Evolutionary conservation across 2,329 filamentous ascomycete genomes (phyloP), one percentile per base, ranked within the genome.

Genomic region (Dothistroma septosporum): DNA sequence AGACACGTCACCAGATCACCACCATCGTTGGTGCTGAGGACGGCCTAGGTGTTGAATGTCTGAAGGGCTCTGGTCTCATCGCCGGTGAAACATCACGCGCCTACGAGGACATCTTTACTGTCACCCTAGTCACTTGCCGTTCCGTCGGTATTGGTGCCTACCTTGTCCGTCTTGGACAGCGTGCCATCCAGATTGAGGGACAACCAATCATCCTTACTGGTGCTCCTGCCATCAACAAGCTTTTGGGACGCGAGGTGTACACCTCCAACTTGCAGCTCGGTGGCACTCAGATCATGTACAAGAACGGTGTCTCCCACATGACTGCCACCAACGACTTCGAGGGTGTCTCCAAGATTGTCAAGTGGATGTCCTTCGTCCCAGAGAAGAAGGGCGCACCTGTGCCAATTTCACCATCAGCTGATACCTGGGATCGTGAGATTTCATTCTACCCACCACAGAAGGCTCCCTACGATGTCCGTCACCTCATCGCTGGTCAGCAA

Each of bases 281-380:
- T 87, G 94, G 94, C 70, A 99, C 94, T n/a, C 94, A 99, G 79
- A 99, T 99, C 84, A 99, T 99, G 94, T 97, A 99, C 86, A 92
- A 91, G 81, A 99, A 99, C 76, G 94, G 94, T 86, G 94, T 99
- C 47, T 97, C 94, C 22, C 94, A 99, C 82, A 93, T 97, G 90
- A 97, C 93, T 68, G 94, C 94, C 72, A 90, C 89, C 69, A 93
- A 99, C 73, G 94, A 99, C 80, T 97, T 99, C 71, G 92, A 93
- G 72, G 94, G 94, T 85, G 90, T 99, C 22, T 92, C 90, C 72
- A 95, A 95, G 84, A 97, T 99, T 74, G 91, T 97, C 54, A 89
- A 96, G 76, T 99, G 94, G 94, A 86, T 99, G 83, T 94, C 93
- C 1, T 99, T 92, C 73, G 90, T 99, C 32, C 94, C 94, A 28